Evolutionary conservation across 805 yeast species (phyloP).

Genomic region (Suhomyces faveliae): DNA sequence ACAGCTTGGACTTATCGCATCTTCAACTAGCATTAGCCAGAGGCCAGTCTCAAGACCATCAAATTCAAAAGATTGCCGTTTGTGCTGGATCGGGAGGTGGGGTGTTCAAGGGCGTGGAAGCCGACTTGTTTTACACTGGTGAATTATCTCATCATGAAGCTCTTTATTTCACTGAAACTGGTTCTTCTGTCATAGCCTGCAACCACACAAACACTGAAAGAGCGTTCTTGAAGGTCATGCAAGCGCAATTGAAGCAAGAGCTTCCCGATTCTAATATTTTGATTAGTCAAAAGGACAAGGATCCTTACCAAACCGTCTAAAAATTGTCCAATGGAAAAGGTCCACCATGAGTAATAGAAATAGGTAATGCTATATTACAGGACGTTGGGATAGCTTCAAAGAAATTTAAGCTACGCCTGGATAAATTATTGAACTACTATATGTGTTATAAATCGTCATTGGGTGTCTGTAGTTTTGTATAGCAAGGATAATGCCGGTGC

Average conservation of each 20-base stretch:
- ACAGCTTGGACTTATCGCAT: slow-evolving; percentile 47
- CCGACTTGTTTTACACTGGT: slow-evolving; percentile 84
- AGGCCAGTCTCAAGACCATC: slow-evolving; percentile 23
- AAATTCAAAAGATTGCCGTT: slow-evolving; percentile 62
- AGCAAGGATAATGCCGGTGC: no score
- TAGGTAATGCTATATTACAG: no score
- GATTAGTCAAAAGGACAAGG: slow-evolving; percentile 58
- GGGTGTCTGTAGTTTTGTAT: no score
- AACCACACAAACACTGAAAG: slow-evolving; percentile 94
- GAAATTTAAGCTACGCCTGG: no score
- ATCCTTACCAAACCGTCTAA: slow-evolving; percentile 47
- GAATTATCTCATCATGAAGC: slow-evolving; percentile 95
- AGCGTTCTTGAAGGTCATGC: slow-evolving; percentile 63
- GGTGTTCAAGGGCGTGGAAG: slow-evolving; percentile 59
- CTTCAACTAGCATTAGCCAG: slow-evolving; percentile 59
- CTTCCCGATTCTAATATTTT: slow-evolving; percentile 43
- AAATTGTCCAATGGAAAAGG: not conserved
- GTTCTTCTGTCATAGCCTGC: slow-evolving; percentile 69
- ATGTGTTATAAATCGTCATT: no score
- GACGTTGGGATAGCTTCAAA: no score
- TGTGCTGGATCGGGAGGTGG: slow-evolving; percentile 96
- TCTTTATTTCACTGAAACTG: slow-evolving; percentile 65
- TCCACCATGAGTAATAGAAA: no score
- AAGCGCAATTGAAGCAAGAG: slow-evolving; percentile 47
- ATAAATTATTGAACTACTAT: no score